Evolutionary conservation across 352 stramenopile genomes (phyloP).

Genomic region (Globisporangium middletonii): DNA sequence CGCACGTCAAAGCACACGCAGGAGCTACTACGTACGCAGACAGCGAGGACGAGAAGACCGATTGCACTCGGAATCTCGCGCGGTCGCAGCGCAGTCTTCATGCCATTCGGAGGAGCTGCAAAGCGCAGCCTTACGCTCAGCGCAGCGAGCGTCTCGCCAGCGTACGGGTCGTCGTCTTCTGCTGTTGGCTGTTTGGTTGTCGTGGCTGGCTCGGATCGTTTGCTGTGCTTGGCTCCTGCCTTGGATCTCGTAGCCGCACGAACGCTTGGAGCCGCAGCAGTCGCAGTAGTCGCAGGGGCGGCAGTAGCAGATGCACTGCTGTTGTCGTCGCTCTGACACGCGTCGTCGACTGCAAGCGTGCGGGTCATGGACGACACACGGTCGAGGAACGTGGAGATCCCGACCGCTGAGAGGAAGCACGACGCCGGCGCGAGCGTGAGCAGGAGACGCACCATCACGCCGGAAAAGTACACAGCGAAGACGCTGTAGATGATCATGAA

Average conservation of each 20-base stretch:
- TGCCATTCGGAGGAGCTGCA: slow-evolving; percentile 10
- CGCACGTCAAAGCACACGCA: slow-evolving; percentile 1
- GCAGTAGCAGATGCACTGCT: neutral
- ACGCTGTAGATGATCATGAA: slow-evolving; percentile 93
- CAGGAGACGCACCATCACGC: slow-evolving; percentile 91
- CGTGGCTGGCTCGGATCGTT: no score
- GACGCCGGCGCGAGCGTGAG: slow-evolving; percentile 87
- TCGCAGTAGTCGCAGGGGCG: no score
- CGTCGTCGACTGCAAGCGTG: slow-evolving; percentile 6
- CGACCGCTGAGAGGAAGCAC: slow-evolving; percentile 86
- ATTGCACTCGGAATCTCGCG: slow-evolving; percentile 20
- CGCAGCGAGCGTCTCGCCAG: slow-evolving; percentile 24
- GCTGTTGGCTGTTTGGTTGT: neutral
- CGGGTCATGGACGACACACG: slow-evolving; percentile 24
- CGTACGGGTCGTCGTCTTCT: slow-evolving; percentile 4
- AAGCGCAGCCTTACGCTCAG: slow-evolving; percentile 28
- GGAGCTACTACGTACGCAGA: slow-evolving; percentile 29
- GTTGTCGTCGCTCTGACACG: neutral
- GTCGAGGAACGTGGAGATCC: slow-evolving; percentile 60
- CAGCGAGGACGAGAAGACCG: slow-evolving; percentile 44
- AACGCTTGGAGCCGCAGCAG: no score
- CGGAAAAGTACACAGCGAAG: slow-evolving; percentile 91
- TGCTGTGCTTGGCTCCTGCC: no score
- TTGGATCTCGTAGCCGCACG: no score
- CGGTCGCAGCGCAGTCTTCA: slow-evolving; percentile 5